phyloP scores from a whole-genome alignment of 2,329 filamentous ascomycete genomes.

The Pseudocercospora fuligena region DNA sequence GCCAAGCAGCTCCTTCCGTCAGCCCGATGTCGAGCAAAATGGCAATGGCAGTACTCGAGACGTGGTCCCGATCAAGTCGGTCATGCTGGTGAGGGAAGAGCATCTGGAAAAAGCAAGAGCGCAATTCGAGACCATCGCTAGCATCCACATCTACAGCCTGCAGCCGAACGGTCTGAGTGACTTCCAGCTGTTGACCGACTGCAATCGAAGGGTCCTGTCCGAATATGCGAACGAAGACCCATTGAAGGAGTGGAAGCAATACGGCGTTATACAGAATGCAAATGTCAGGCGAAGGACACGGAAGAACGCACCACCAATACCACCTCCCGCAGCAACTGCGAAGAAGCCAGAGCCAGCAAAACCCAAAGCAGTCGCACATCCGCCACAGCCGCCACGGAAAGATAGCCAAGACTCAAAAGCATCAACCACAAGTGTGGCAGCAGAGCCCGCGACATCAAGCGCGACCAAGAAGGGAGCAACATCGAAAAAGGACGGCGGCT shows the following conservation, averaged over 20 bases:
- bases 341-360: conserved; percentile 30
- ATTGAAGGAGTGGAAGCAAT: conserved; percentile 62
- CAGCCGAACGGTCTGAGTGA: conserved; percentile 69
- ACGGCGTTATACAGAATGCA: conserved; percentile 76
- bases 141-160: conserved; percentile 87
- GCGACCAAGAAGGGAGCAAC: conserved; percentile 46
- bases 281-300: conserved; percentile 62
- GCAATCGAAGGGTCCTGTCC: conserved; percentile 65
- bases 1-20: conserved; percentile 67
- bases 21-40: conserved; percentile 50
- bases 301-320: conserved; percentile 45
- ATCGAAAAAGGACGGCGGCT: conserved; percentile 64
- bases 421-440: conserved; percentile 30
- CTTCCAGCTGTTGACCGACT: conserved; percentile 72
- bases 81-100: conserved; percentile 39
- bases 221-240: conserved; percentile 64
- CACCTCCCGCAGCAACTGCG: conserved; percentile 33
- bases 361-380: conserved; percentile 20
- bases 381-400: conserved; percentile 23
- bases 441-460: conserved; percentile 44
- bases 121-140: conserved; percentile 72
- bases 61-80: conserved; percentile 51
- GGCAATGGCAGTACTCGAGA: conserved; percentile 49
- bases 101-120: conserved; percentile 57
- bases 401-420: conserved; percentile 27